Conservation (phyloP, 257 asterid species). For the Handroanthus guayacan region DNA sequence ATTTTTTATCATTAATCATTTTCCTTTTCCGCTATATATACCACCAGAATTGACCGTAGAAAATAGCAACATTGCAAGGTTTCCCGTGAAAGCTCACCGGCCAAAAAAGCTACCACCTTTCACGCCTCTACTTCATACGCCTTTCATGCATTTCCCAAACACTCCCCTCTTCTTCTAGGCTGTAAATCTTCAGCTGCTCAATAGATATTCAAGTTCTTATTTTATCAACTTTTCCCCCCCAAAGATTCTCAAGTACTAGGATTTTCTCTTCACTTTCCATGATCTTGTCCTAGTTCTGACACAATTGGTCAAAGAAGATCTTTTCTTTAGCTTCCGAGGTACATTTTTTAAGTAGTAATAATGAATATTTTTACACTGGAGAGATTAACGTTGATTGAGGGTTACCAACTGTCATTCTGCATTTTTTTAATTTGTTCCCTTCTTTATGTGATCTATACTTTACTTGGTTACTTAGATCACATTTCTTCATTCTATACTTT, state of each 20-base stretch:
- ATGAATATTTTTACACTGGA: background rate
- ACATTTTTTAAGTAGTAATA: slow-evolving; percentile 18
- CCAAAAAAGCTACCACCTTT: slow-evolving; percentile 55
- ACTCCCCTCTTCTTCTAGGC: background rate
- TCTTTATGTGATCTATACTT: slow-evolving; percentile 74
- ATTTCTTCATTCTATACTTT: slow-evolving; percentile 44
- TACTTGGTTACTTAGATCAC: slow-evolving; percentile 66
- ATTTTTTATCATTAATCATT: too few species aligned
- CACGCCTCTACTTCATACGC: slow-evolving; percentile 27
- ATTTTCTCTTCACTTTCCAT: slow-evolving; percentile 8
- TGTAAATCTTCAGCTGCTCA: slow-evolving; percentile 21
- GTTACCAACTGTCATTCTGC: slow-evolving; percentile 37
- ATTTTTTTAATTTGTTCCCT: slow-evolving; percentile 26
- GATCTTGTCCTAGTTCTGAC: slow-evolving; percentile 27
- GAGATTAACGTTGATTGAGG: slow-evolving; percentile 44
- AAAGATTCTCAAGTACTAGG: slow-evolving; percentile 10
- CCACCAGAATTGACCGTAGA: too few species aligned
- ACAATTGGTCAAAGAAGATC: slow-evolving; percentile 31
- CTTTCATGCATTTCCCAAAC: slow-evolving; percentile 35
- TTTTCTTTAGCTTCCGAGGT: slow-evolving; percentile 40
- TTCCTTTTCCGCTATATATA: too few species aligned
- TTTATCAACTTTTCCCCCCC: background rate
- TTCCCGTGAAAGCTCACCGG: slow-evolving; percentile 80
- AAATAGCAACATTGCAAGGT: slow-evolving; percentile 38
- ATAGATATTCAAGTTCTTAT: slow-evolving; percentile 25